Evolutionary conservation across 1,284 basidiomycete genomes (phyloP), one percentile per base, ranked within the genome.

Genomic region (Microbotryum silenes-acaulis): DNA sequence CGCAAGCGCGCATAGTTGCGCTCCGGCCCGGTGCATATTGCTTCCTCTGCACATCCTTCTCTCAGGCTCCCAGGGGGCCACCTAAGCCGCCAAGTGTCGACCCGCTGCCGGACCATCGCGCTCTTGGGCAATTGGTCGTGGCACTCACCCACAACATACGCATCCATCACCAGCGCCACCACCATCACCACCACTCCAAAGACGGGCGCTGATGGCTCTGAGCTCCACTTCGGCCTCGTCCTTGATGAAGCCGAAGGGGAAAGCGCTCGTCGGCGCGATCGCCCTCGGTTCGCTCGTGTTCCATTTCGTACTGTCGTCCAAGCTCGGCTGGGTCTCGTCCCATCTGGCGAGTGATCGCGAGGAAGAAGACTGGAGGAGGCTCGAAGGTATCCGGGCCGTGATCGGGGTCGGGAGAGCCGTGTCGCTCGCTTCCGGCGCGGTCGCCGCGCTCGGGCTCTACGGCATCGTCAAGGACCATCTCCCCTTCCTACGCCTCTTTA

Each of bases 401-500:
- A 12, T 59, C 6, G 47, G 60, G 8, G 56, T 67, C n/a, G 61
- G 33, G 1, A 58, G 47, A 62, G 60, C 29, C 58, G 27, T 62
- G 64, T 57, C 23, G 44, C 12, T 49, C 46, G 51, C 61, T 54
- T 61, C 59, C 2, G 55, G 44, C 9, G 58, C 25, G 4, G 29
- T 66, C 1, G 56, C 56, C 7, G 23, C 18, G 0, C 37, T 33
- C 1, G 64, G 64, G 6, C 8, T 59, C 6, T 51, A 53, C 21
- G 58, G 61, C 2, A 25, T 61, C 21, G 5, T 46, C 44, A 56
- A 31, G 45, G 57, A 57, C 51, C 33, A 25, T n/a, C n/a, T 27
- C n/a, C 20, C 45, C 23, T 47, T 64, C 23, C 18, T 67, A 6
- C 62, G 65, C 20, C 56, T 67, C 16, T 67, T 60, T 55, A 57